A percentile compares a stretch with the other conserved stretches of the same genome.
phyloP scores from a whole-genome alignment of 345 rosid species.

The Fremontodendron californicum region DNA sequence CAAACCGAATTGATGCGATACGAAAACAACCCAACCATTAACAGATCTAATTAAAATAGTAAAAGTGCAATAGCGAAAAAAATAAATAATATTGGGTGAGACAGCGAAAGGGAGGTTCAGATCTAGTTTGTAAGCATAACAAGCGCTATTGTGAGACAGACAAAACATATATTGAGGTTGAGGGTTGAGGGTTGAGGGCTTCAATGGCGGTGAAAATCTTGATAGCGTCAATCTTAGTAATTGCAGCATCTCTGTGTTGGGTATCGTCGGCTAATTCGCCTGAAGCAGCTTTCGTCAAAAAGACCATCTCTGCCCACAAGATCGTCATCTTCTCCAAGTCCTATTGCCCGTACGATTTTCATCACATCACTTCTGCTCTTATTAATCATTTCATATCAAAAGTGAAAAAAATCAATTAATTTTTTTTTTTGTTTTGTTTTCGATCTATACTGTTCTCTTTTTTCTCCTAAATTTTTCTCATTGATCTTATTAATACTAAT shows the following conservation, averaged over 20 bases:
- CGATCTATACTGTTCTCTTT: not conserved
- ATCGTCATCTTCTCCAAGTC: slow-evolving; percentile 98
- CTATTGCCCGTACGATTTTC: slow-evolving; percentile 74
- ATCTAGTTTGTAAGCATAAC: not conserved
- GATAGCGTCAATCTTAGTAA: slow-evolving; percentile 10
- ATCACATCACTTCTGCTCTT: not conserved
- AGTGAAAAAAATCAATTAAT: not conserved
- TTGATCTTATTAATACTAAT: not conserved
- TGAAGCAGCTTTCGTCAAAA: slow-evolving; percentile 56
- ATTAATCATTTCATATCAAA: not conserved
- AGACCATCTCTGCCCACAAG: slow-evolving; percentile 74
- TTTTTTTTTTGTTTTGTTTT: not conserved
- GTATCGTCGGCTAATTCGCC: slow-evolving; percentile 30
- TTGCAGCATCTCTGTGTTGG: slow-evolving; percentile 22
- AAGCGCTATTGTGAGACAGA: not conserved
- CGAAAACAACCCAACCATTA: too few species aligned
- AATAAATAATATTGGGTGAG: not conserved
- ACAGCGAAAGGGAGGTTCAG: not conserved
- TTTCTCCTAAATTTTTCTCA: not conserved
- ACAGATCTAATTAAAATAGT: too few species aligned
- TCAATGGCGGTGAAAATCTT: slow-evolving; percentile 22
- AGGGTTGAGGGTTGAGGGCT: not conserved
- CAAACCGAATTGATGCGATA: too few species aligned
- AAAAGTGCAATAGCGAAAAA: not conserved
- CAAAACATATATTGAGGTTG: not conserved